phyloP scores from a whole-genome alignment of 208 protist species.

The Trypanosoma congolense region DNA sequence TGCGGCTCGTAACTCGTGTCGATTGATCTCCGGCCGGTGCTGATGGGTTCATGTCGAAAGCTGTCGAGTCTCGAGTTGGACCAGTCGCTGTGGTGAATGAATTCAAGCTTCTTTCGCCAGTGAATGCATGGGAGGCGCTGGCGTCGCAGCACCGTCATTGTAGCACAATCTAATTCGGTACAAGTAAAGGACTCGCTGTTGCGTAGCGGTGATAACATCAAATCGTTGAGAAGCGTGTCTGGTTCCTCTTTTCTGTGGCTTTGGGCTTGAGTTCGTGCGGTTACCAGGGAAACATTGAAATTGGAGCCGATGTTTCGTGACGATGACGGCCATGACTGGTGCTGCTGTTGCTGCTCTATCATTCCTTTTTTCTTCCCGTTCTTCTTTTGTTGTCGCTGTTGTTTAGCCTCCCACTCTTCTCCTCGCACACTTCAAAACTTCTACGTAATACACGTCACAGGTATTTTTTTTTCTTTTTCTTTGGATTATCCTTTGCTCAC shows the following conservation, averaged over 20 bases:
- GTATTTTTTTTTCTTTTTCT: too few relatives aligned
- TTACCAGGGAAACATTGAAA: too few relatives aligned
- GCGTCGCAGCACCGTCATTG: not conserved
- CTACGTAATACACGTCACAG: too few relatives aligned
- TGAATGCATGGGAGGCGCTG: not conserved
- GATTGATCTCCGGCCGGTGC: not conserved
- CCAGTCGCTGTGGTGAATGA: not conserved
- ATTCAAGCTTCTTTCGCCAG: not conserved
- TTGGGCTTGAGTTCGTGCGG: not conserved
- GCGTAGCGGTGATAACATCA: not conserved
- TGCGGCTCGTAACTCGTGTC: not conserved
- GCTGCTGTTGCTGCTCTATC: too few relatives aligned
- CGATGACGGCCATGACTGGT: too few relatives aligned
- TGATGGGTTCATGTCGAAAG: not conserved
- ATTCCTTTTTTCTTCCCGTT: too few relatives aligned
- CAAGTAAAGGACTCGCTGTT: not conserved
- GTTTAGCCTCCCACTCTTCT: too few relatives aligned
- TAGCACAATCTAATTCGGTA: slow-evolving; percentile 1
- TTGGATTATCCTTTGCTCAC: too few relatives aligned
- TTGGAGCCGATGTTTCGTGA: too few relatives aligned
- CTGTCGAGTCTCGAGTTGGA: not conserved
- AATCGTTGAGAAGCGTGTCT: not conserved
- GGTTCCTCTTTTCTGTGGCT: not conserved
- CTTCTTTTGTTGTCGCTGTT: too few relatives aligned
- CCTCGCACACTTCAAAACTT: too few relatives aligned